Conservation (phyloP, 352 stramenopile species). For the Phytophthora sp. region DNA sequence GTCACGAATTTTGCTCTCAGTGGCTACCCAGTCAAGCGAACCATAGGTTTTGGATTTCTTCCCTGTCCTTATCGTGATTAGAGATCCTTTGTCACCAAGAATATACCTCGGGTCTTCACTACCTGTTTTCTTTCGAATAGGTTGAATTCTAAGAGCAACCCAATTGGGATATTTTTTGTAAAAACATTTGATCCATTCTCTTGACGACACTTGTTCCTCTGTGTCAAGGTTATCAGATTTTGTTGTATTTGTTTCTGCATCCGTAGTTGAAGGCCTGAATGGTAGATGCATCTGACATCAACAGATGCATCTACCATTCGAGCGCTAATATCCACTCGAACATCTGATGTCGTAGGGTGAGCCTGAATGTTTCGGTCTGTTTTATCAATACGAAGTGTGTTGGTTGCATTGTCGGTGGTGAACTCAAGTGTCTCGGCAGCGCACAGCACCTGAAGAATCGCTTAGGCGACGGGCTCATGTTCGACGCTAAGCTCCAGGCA, state of each 20-base stretch:
- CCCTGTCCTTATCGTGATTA: not conserved
- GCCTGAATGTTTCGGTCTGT: slow-evolving; percentile 2
- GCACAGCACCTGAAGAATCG: slow-evolving; percentile 95
- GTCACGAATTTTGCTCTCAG: slow-evolving; percentile 1
- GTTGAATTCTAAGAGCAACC: slow-evolving; percentile 5
- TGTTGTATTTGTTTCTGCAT: slow-evolving; percentile 6
- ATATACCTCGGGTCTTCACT: slow-evolving; percentile 4
- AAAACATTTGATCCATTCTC: slow-evolving; percentile 2
- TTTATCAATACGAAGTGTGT: slow-evolving; percentile 1
- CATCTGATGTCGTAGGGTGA: not conserved
- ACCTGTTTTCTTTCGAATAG: slow-evolving; percentile 6
- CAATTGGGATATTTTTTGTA: slow-evolving; percentile 8
- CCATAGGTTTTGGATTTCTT: slow-evolving; percentile 1
- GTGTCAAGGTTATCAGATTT: not conserved
- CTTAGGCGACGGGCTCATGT: slow-evolving; percentile 73
- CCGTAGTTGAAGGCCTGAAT: slow-evolving; percentile 1
- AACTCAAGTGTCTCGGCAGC: slow-evolving; percentile 84
- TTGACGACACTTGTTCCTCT: not conserved
- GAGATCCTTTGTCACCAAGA: not conserved
- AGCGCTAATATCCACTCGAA: not conserved
- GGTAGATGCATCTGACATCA: too few species aligned
- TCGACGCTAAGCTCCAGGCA: slow-evolving; percentile 74
- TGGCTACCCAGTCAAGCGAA: slow-evolving; percentile 13
- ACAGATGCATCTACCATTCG: not conserved
- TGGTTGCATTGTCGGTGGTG: too few species aligned